Evolutionary conservation across 202 grass and related monocot species (phyloP).

Genomic region (Setaria viridis): DNA sequence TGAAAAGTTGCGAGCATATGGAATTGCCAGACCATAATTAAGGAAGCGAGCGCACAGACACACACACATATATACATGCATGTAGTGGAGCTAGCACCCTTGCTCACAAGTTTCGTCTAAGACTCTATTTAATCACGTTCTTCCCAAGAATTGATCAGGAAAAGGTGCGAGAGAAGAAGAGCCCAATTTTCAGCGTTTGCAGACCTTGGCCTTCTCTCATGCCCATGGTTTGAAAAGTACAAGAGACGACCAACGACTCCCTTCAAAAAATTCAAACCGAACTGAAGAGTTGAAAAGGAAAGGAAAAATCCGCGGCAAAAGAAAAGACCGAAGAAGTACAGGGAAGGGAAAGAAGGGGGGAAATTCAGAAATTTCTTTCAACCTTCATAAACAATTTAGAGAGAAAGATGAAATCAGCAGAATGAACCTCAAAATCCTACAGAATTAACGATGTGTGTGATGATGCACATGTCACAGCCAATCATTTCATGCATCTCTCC

Average conservation of each 20-base stretch:
- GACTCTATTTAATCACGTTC: not conserved
- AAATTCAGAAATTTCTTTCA: not conserved
- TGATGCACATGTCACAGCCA: not conserved
- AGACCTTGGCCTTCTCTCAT: slow-evolving; percentile 9
- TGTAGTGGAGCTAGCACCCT: not conserved
- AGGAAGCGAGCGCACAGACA: not conserved
- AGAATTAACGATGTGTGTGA: not conserved
- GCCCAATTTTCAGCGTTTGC: slow-evolving; percentile 4
- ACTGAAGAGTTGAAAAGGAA: slow-evolving; percentile 7
- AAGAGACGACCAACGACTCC: not conserved
- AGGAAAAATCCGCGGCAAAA: not conserved
- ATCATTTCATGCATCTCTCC: slow-evolving; percentile 3
- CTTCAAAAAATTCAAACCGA: slow-evolving; percentile 2
- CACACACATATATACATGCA: not conserved
- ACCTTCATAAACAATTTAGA: not conserved
- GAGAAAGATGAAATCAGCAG: not conserved
- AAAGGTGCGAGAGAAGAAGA: slow-evolving; percentile 31
- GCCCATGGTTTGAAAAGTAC: slow-evolving; percentile 7
- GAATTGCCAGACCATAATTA: not conserved
- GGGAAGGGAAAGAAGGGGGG: not conserved
- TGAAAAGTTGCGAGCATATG: not conserved
- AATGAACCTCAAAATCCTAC: slow-evolving; percentile 14
- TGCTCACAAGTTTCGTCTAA: slow-evolving; percentile 3
- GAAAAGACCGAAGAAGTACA: not conserved
- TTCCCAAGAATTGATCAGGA: slow-evolving; percentile 18